These are phyloP conservation scores for Kodamaea nitidulidarum DNA, from an alignment of 805 yeast genomes.

Conservation along the genomic window DNA sequence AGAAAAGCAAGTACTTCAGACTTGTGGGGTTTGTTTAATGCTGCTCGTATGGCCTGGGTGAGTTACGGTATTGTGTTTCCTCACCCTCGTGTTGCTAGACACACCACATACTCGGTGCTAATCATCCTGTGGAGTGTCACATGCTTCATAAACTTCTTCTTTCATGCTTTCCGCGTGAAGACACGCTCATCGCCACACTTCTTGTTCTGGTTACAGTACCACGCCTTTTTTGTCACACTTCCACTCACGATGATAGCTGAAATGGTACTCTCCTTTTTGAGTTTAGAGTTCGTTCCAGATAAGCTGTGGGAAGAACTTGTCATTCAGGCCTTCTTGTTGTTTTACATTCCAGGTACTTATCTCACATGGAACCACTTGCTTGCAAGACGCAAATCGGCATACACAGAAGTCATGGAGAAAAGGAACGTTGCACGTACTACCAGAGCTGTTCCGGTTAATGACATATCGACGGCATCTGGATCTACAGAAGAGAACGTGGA, in stretches of 20 bases:
- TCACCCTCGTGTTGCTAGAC: constrained; percentile 40
- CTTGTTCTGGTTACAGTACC: constrained; percentile 35
- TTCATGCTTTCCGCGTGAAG: constrained; percentile 33
- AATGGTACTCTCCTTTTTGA: constrained; percentile 31
- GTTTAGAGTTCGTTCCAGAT: constrained; percentile 28
- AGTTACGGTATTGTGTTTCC: constrained; percentile 41
- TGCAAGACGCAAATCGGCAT: constrained; percentile 17
- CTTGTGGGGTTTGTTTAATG: constrained; percentile 28
- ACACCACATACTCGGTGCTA: constrained; percentile 37
- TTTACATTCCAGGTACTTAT: constrained; percentile 36
- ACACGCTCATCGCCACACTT: constrained; percentile 33
- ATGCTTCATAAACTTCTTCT: constrained; percentile 29
- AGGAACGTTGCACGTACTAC: background rate
- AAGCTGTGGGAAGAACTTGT: constrained; percentile 21
- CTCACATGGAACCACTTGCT: constrained; percentile 31
- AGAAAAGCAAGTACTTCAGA: constrained; percentile 10
- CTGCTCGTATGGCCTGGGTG: constrained; percentile 32
- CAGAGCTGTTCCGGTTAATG: background rate
- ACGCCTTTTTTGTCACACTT: constrained; percentile 30
- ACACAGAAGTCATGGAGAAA: constrained; percentile 18
- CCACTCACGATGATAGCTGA: constrained; percentile 33
- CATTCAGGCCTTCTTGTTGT: constrained; percentile 24
- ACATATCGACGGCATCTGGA: background rate
- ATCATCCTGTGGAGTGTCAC: constrained; percentile 35
- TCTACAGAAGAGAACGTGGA: background rate